phyloP scores from a whole-genome alignment of 2,329 filamentous ascomycete genomes.

The Hypomyces perniciosus region DNA sequence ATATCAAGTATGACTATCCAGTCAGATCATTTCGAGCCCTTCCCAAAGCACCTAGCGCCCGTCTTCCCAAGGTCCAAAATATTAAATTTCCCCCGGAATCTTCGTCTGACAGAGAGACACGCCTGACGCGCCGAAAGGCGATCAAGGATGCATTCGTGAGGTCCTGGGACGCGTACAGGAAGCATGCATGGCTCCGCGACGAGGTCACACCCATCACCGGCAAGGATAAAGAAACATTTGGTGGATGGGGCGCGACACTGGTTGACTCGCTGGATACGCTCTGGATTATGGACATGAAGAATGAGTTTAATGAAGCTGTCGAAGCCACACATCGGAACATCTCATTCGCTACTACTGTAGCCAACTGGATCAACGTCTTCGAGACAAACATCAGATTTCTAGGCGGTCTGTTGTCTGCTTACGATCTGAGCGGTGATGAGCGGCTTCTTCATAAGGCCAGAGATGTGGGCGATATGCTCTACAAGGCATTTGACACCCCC shows the following conservation, averaged over 20 bases:
- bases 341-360: conserved; percentile 51
- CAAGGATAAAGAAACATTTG: conserved; percentile 49
- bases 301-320: conserved; percentile 60
- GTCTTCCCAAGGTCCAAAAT: conserved; percentile 11
- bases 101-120: conserved; percentile 15
- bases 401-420: conserved; percentile 60
- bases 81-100: conserved; percentile 14
- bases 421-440: conserved; percentile 55
- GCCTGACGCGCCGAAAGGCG: conserved; percentile 32
- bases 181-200: conserved; percentile 57
- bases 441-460: conserved; percentile 53
- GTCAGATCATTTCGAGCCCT: conserved; percentile 12
- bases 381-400: conserved; percentile 68
- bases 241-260: conserved; percentile 61
- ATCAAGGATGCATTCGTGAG: conserved; percentile 35
- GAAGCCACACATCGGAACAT: conserved; percentile 46
- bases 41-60: conserved; percentile 4
- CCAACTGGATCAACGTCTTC: conserved; percentile 55
- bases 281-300: conserved; percentile 63
- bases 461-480: conserved; percentile 58
- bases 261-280: conserved; percentile 62
- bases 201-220: conserved; percentile 54
- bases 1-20: conserved; percentile 15
- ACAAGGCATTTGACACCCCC: conserved; percentile 61
- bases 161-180: conserved; percentile 47